Evolutionary conservation across 345 rosid genomes (phyloP).

Genomic region (Citrus sinensis): DVS_A1.0 CM039165.1:15702501-15703000

Average conservation of each 20-base stretch:
- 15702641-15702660: constrained; percentile 64
- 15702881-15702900: background rate
- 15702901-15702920: too few relatives aligned
- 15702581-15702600: constrained; percentile 57
- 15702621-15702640: constrained; percentile 88
- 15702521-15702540: background rate
- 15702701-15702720: constrained; percentile 73
- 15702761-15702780: background rate
- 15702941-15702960: too few relatives aligned
- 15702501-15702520: background rate
- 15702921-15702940: too few relatives aligned
- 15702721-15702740: constrained; percentile 6
- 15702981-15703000: too few relatives aligned
- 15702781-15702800: background rate
- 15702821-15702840: background rate
- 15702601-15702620: constrained; percentile 81
- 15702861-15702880: constrained; percentile 1
- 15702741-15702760: background rate
- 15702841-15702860: background rate
- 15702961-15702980: too few relatives aligned
- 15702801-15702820: background rate
- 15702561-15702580: constrained; percentile 12
- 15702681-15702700: constrained; percentile 40
- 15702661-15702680: constrained; percentile 60
- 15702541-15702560: constrained; percentile 1